Evolutionary conservation across 805 yeast species (phyloP).

Genomic region (Maudiozyma serrabonitensis): DNA sequence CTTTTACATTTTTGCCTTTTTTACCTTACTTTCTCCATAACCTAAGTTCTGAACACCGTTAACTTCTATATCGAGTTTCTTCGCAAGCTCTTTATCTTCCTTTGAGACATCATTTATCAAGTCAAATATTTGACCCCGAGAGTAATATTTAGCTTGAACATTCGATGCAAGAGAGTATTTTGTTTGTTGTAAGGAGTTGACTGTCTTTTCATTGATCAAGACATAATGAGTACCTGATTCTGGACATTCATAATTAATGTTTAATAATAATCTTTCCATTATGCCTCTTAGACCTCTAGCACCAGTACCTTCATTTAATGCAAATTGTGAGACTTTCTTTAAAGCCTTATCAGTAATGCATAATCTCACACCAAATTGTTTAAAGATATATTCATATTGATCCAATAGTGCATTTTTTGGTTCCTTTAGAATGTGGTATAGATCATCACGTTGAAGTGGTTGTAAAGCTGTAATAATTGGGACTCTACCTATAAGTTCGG

Average conservation of each 20-base stretch:
- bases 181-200: slow-evolving; percentile 30
- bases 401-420: slow-evolving; percentile 46
- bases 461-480: slow-evolving; percentile 44
- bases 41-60: slow-evolving; percentile 4
- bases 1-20: background rate
- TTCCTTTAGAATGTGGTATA: slow-evolving; percentile 41
- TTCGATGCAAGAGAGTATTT: slow-evolving; percentile 25
- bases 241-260: slow-evolving; percentile 50
- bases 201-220: slow-evolving; percentile 37
- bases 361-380: slow-evolving; percentile 42
- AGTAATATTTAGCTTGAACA: slow-evolving; percentile 36
- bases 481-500: slow-evolving; percentile 51
- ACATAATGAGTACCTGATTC: slow-evolving; percentile 46
- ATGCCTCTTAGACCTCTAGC: slow-evolving; percentile 51
- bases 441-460: slow-evolving; percentile 36
- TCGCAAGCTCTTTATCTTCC: slow-evolving; percentile 35
- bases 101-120: slow-evolving; percentile 33
- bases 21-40: background rate
- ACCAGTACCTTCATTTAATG: slow-evolving; percentile 47
- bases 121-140: slow-evolving; percentile 34
- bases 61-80: slow-evolving; percentile 27
- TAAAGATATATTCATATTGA: slow-evolving; percentile 46
- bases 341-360: slow-evolving; percentile 42
- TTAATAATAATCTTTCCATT: slow-evolving; percentile 41
- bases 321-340: slow-evolving; percentile 37